Evolutionary conservation across 2,329 filamentous ascomycete species (phyloP), one percentile per base, ranked within the genome.

Genomic region (Pseudogymnoascus sp.): DNA sequence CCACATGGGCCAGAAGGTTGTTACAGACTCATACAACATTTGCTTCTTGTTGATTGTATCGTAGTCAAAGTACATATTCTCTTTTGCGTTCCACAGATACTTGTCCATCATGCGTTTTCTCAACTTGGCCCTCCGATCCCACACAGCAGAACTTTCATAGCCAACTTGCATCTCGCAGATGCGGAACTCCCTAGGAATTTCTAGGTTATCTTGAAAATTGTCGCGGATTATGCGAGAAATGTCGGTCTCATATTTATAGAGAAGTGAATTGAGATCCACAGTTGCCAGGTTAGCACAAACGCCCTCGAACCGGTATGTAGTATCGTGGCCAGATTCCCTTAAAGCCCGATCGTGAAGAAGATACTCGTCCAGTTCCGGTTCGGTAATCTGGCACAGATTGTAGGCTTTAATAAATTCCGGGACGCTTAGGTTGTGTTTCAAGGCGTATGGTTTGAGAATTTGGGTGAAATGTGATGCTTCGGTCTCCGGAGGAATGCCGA

Each of bases 21-120:
- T 99, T 63, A 88, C 91, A 67, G 86, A 90, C 78, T 97, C 95
- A 74, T 97, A 97, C 14, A 82, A 85, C 68, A 87, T 91, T 71
- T 89, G 90, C 76, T 91, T 77, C 73, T 92, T 86, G 76, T 88
- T 90, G 66, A 83, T 87, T 0, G 91, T 96, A 77, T 99, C 84
- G 76, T 97, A 97, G 77, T 99, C 95, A 73, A 97, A 97, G 80
- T 91, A 99, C 90, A 97, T 96, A 64, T 93, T 93, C 73, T 90
- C 87, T 68, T 90, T 82, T 68, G 93, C 89, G 73, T 96, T 89
- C 95, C 95, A 99, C 74, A 96, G 86, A 72, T 95, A 91, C 77
- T 92, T 93, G 77, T 97, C 90, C 70, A 97, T 95, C 8, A 86
- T 86, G 68, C 88, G 80, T 80, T 95, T 93, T 71, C 95, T 87